Conservation (phyloP, 2,329 filamentous ascomycete genomes). For the Xylariaceae sp. region DNA sequence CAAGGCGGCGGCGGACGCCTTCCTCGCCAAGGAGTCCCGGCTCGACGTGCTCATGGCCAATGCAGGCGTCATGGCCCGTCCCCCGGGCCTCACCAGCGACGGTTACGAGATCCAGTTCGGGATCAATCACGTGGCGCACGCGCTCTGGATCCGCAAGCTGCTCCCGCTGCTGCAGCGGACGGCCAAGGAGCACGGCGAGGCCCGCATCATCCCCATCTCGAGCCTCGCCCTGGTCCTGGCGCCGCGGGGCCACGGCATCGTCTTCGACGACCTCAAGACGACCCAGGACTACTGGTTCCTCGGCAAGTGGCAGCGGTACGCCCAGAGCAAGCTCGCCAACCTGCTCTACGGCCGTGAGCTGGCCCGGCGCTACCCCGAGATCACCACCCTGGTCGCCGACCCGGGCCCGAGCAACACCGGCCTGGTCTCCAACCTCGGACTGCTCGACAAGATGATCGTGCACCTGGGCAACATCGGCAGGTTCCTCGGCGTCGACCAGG, state of each 20-base stretch:
- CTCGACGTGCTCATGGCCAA: conserved; percentile 39
- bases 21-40: conserved; percentile 24
- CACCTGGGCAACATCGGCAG: conserved; percentile 15
- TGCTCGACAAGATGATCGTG: conserved; percentile 16
- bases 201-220: conserved; percentile 12
- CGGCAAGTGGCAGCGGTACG: conserved; percentile 24
- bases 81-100: conserved; percentile 31
- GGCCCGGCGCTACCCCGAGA: conserved; percentile 24
- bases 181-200: conserved; percentile 9
- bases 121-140: conserved; percentile 39
- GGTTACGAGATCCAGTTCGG: conserved; percentile 40
- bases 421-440: conserved; percentile 16
- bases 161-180: conserved; percentile 9
- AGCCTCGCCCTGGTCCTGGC: conserved; percentile 6
- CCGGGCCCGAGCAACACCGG: conserved; percentile 27
- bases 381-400: conserved; percentile 25
- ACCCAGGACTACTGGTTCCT: conserved; percentile 9
- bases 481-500: conserved; percentile 26
- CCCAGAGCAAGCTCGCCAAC: conserved; percentile 34
- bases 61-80: conserved; percentile 35
- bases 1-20: conserved; percentile 26
- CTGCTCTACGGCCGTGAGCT: conserved; percentile 29
- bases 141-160: conserved; percentile 30
- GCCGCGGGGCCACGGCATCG: conserved; percentile 8
- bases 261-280: conserved; percentile 15